Evolutionary conservation across 2,329 filamentous ascomycete species (phyloP).

Genomic region (Peltaster fructicola): DNA sequence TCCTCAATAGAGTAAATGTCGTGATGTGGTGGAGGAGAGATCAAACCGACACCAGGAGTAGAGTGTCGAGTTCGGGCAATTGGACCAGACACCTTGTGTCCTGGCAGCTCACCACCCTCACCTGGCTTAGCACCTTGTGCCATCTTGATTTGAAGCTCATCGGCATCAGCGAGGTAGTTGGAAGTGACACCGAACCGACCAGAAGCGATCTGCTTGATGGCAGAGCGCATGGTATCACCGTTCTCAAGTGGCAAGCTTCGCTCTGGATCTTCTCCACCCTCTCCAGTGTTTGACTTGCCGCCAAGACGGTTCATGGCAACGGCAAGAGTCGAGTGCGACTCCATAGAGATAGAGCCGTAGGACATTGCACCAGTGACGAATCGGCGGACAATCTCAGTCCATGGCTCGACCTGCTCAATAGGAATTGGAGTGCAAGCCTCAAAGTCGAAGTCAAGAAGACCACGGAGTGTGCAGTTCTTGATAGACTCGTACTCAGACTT

Average conservation of each 20-base stretch:
- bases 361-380: slow-evolving; percentile 98
- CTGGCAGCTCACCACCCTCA: slow-evolving; percentile 90
- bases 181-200: slow-evolving; percentile 93
- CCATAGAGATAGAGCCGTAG: slow-evolving; percentile 96
- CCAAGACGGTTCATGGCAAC: slow-evolving; percentile 94
- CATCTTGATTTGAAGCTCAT: slow-evolving; percentile 99
- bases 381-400: slow-evolving; percentile 91
- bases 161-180: slow-evolving; percentile 83
- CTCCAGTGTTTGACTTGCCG: slow-evolving; percentile 93
- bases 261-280: slow-evolving; percentile 91
- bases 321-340: slow-evolving; percentile 87
- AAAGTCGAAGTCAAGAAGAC: slow-evolving; percentile 90
- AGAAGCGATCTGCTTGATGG: slow-evolving; percentile 94
- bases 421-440: slow-evolving; percentile 70
- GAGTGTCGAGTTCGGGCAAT: slow-evolving; percentile 93
- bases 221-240: slow-evolving; percentile 90
- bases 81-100: slow-evolving; percentile 87
- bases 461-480: slow-evolving; percentile 87
- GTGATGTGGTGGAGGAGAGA: slow-evolving; percentile 90
- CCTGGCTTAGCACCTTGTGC: slow-evolving; percentile 95
- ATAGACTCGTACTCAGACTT: slow-evolving; percentile 87
- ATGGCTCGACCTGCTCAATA: slow-evolving; percentile 92
- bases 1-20: slow-evolving; percentile 98
- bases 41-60: slow-evolving; percentile 86
- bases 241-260: slow-evolving; percentile 73